Base-by-base conservation (phyloP, 2,329 filamentous ascomycete genomes). In the Ophiostoma populinum region DNA sequence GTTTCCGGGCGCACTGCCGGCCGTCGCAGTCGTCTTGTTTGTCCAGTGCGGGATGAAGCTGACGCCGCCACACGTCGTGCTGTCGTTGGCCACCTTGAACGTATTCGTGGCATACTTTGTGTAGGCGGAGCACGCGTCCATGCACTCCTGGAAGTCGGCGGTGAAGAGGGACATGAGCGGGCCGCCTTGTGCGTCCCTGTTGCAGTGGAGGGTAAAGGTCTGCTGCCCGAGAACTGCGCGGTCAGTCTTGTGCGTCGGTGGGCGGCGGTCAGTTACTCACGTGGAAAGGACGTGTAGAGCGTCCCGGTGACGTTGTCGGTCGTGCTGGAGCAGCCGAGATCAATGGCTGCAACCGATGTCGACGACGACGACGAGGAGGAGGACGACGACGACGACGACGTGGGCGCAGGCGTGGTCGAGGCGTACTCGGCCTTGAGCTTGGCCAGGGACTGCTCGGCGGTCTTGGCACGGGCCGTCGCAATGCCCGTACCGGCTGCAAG, bases 71-170 rank as follows among this genome's bases (percentile, higher is more conserved):
- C 57, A 61, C 0, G 53, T 58, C 5, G 49, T 47, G 42, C 57
- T 57, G 24, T 24, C 35, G 29, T 43, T 45, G 25, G 39, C 46
- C 26, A 15, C 25, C 19, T 28, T 24, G n/a, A 34, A 27, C 17
- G 29, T 29, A 10, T 18, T 15, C 34, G 26, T 43, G 3, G 48
- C 44, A 37, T 54, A 57, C 7, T 43, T 43, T 7, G 50, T 48
- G 34, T 53, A 65, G 4, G 52, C 51, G 7, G 58, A 56, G 47
- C 61, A 65, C 8, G 60, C 58, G 41, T 64, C 60, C 45, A 65
- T 62, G 48, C 61, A 65, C 19, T 53, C 52, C 45, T 54, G 47
- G 31, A 64, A 60, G 43, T 55, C 51, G 33, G 52, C 49, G 6
- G 56, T 52, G 43, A 63, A 64, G 7, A 65, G 46, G 1, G 55